Evolutionary conservation across 495 filamentous ascomycete genomes (phyloP), one percentile per base, ranked within the genome.

Genomic region (Penicillium turbatum): DNA sequence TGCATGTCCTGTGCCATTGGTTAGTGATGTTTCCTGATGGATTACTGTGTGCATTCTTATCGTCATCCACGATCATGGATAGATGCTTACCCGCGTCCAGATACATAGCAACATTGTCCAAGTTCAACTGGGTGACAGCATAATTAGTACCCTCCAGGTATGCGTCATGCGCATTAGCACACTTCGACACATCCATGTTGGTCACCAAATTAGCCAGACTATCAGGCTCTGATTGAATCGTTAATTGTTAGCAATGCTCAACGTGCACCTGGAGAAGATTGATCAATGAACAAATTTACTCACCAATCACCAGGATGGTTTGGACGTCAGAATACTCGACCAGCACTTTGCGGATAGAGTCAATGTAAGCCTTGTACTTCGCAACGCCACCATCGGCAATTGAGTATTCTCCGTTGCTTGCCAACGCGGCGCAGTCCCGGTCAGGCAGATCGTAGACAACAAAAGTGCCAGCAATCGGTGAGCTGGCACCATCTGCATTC

Each of bases 21-120:
- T 36, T 27, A 48, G 39, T 49, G 2, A 2, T 24, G 21, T 24
- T n/a, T n/a, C n/a, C n/a, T 1, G 35, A 19, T 8, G 36, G 16
- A 3, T 19, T 2, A 24, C 21, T 24, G 21, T 24, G 4, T 24
- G 21, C 21, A 24, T 24, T 24, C 2, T 2, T 24, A 24, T 24
- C 21, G 21, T 6, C 36, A 3, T 19, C 16, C 2, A n/a, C 1
- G 15, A 17, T 8, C 3, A 2, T 10, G 16, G 5, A 26, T 26
- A 6, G 12, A 29, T 31, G 31, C 62, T 34, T 60, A 68, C 86
- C 88, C 50, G 86, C 88, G 64, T 93, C 89, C 43, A 93, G 59
- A 70, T 93, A 92, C 88, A 89, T 89, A 58, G 85, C 70, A 53
- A 92, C 87, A 71, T 92, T 90, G 57, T 82, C 79, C 11, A 91